phyloP scores from a whole-genome alignment of 2,329 filamentous ascomycete genomes.

The Blastomyces silverae region DNA sequence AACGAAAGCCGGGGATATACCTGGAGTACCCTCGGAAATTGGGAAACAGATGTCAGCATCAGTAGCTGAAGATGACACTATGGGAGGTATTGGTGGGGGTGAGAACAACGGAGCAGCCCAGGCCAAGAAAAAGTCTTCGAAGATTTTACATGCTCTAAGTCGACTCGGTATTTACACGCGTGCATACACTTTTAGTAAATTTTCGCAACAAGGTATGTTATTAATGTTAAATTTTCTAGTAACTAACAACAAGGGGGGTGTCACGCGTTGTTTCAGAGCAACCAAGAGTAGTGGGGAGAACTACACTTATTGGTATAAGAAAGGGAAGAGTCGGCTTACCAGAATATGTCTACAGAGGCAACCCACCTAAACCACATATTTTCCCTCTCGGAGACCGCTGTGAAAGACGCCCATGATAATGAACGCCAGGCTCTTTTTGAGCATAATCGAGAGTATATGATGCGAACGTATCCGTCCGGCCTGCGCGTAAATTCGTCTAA shows the following conservation, averaged over 20 bases:
- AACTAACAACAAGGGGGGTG: background rate
- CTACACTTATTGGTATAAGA: background rate
- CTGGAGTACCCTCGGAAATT: slow-evolving; percentile 20
- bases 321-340: background rate
- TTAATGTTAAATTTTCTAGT: slow-evolving; percentile 9
- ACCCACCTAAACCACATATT: slow-evolving; percentile 57
- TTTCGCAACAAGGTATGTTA: slow-evolving; percentile 57
- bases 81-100: slow-evolving; percentile 15
- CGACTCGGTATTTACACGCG: slow-evolving; percentile 78
- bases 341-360: slow-evolving; percentile 33
- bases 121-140: slow-evolving; percentile 45
- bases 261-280: background rate
- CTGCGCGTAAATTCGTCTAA: slow-evolving; percentile 79
- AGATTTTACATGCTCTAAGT: slow-evolving; percentile 66
- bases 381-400: slow-evolving; percentile 55
- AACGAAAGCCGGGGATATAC: slow-evolving; percentile 18
- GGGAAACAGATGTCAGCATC: slow-evolving; percentile 26
- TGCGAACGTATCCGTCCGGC: slow-evolving; percentile 83
- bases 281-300: background rate
- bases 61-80: slow-evolving; percentile 37
- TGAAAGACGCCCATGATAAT: slow-evolving; percentile 57
- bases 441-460: slow-evolving; percentile 74
- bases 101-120: slow-evolving; percentile 18
- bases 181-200: slow-evolving; percentile 70
- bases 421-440: slow-evolving; percentile 60